Conservation (phyloP, 805 yeast species). For the Sugiyamaella chiloensis region DNA sequence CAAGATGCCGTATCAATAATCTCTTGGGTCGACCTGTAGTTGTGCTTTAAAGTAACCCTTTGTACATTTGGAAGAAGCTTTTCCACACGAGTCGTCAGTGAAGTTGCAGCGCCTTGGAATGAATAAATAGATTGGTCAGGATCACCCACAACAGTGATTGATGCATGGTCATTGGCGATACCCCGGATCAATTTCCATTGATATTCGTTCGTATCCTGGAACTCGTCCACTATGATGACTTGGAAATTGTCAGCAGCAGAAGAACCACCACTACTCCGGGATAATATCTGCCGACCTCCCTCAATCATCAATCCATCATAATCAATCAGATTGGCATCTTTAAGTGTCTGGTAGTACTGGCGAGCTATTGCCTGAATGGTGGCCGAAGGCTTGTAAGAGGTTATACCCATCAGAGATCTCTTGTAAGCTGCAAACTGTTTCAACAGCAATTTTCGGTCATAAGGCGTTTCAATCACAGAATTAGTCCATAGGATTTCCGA, state of each 20-base stretch:
- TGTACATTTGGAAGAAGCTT: conserved; percentile 34
- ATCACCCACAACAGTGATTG: conserved; percentile 86
- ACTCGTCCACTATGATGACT: conserved; percentile 82
- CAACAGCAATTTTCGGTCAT: not conserved
- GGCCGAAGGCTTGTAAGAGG: not conserved
- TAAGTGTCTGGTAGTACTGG: conserved; percentile 12
- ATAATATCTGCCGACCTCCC: conserved; percentile 3
- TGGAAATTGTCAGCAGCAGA: not conserved
- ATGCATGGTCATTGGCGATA: conserved; percentile 2
- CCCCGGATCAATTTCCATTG: conserved; percentile 65
- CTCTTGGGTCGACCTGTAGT: conserved; percentile 74
- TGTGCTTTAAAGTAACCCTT: conserved; percentile 52
- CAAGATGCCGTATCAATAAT: conserved; percentile 62
- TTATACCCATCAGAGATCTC: not conserved
- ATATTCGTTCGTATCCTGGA: conserved; percentile 82
- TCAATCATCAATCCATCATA: conserved; percentile 16
- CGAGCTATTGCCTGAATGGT: not conserved
- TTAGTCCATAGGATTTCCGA: not conserved
- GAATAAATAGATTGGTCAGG: conserved; percentile 90
- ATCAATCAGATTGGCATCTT: conserved; percentile 12
- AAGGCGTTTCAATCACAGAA: not conserved
- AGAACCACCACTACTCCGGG: not conserved
- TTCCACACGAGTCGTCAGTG: conserved; percentile 60
- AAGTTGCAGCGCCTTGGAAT: conserved; percentile 73
- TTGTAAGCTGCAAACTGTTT: not conserved